Base-by-base conservation (phyloP, 148 eudicot genomes). In the Linanthus parryae region DNA sequence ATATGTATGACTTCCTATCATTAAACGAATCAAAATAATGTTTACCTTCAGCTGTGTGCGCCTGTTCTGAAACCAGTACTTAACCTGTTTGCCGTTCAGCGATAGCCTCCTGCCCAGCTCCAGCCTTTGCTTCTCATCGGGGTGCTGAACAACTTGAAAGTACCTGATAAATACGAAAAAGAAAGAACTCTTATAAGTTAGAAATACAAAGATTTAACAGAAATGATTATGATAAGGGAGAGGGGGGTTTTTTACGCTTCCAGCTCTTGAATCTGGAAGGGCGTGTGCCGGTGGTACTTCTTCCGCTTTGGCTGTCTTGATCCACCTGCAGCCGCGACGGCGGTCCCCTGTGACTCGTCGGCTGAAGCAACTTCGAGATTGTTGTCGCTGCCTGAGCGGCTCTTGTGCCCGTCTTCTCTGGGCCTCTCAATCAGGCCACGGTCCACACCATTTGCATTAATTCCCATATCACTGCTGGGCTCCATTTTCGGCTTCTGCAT, bases 11-110 rank as follows among this genome's bases (percentile, higher is more conserved):
- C n/a, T n/a, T n/a, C n/a, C n/a, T n/a, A n/a, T n/a, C n/a, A n/a
- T n/a, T n/a, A n/a, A n/a, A 46, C 15, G 44, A 43, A 61, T 7
- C 14, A 23, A 58, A 44, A 53, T 1, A 6, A 23, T 24, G 23
- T 30, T 56, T 80, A 86, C 97, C 97, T 91, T 91, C 77, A 81
- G 33, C 46, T 86, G 95, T 9, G 97, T 86, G 38, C 95, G 75
- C 12, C 81, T 76, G 54, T 91, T 91, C 39, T 86, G 97, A 65
- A 91, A 91, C 97, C 95, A 91, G 69, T 80, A 86, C 62, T 91
- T 86, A 19, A 91, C 92, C 58, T 86, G 92, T 35, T 64, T 79
- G 61, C 54, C 63, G 39, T 79, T 83, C 56, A 91, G 62, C 26
- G 63, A 49, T 16, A 91, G 81, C 50, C 66, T 76, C 57, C 59